Base-by-base conservation (phyloP, 2,329 filamentous ascomycete species). In the Colletotrichum sp. region DNA sequence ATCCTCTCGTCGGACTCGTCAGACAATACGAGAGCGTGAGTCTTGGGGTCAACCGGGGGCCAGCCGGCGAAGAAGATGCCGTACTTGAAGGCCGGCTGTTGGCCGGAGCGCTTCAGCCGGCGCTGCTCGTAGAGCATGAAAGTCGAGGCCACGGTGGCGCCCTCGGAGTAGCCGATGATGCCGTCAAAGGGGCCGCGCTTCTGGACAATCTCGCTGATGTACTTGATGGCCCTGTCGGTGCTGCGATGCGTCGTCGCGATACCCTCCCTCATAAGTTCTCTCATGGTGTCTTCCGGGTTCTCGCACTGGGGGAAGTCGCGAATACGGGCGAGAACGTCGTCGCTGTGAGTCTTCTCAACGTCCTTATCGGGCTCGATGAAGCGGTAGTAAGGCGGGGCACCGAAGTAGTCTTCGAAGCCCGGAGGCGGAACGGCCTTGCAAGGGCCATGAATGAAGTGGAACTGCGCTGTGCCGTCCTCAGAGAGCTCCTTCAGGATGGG, bases 111-210 rank as follows among this genome's bases (percentile, higher is more conserved):
- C 72, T 75, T 69, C 43, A 64, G 55, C 3, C 85, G 82, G 6
- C 83, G 81, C 68, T 85, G 82, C 77, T 90, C 88, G 65, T 90
- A 86, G 5, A 91, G 80, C 11, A 91, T 81, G 11, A 89, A 78
- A 1, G 87, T 89, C 1, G 87, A 86, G 0, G 90, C 90, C 16
- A 89, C 85, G 0, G 87, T 88, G 2, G 90, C 89, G 5, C 90
- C 90, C 78, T 92, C 90, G 0, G 89, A 91, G 77, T 91, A 92
- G 2, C 90, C 90, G 21, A 92, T 84, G 59, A 92, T 87, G 4
- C 88, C 90, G 72, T 88, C 86, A 70, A 90, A 85, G 3, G 84
- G 84, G 0, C 84, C 84, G 5, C 83, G 79, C 43, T 86, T 82
- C 18, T 88, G 84, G 76, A 90, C 82, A 8, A 87, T 84, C 12